A percentile compares a stretch with the other conserved stretches of the same genome.
Evolutionary conservation across 2,329 filamentous ascomycete species (phyloP).

Genomic region (Botrytis medusae): DNA sequence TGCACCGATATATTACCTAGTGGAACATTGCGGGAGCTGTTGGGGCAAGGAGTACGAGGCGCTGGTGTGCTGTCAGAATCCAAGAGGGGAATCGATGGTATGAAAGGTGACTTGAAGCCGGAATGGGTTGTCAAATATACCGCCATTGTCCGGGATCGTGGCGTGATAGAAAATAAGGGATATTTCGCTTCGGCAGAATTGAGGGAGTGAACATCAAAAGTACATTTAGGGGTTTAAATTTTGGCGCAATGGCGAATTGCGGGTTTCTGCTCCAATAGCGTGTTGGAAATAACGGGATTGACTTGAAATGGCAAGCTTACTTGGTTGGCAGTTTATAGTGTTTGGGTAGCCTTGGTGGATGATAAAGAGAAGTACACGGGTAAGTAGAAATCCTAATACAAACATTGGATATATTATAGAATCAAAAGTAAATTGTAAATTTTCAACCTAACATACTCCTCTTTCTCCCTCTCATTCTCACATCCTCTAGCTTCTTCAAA

Average conservation of each 20-base stretch:
- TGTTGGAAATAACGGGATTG: neutral
- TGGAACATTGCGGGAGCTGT: constrained; percentile 79
- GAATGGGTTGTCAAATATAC: constrained; percentile 98
- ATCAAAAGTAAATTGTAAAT: neutral
- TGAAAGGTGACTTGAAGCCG: constrained; percentile 77
- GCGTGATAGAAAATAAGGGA: constrained; percentile 97
- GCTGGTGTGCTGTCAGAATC: constrained; percentile 69
- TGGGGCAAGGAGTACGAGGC: constrained; percentile 70
- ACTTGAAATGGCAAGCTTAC: neutral
- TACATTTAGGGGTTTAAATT: neutral
- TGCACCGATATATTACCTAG: constrained; percentile 86
- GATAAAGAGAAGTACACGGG: neutral
- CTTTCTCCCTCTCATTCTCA: constrained; percentile 91
- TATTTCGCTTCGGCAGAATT: constrained; percentile 89
- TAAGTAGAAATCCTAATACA: neutral
- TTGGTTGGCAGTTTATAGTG: neutral
- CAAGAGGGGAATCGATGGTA: constrained; percentile 49
- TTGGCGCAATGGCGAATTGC: neutral
- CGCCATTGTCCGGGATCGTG: constrained; percentile 87
- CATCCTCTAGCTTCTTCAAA: constrained; percentile 82
- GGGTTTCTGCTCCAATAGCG: neutral
- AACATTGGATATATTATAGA: neutral
- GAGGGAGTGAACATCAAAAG: constrained; percentile 41
- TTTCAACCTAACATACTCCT: constrained; percentile 87
- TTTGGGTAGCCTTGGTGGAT: neutral